Evolutionary conservation across 352 stramenopile genomes (phyloP).

Genomic region (Phytopythium sindhum): DNA sequence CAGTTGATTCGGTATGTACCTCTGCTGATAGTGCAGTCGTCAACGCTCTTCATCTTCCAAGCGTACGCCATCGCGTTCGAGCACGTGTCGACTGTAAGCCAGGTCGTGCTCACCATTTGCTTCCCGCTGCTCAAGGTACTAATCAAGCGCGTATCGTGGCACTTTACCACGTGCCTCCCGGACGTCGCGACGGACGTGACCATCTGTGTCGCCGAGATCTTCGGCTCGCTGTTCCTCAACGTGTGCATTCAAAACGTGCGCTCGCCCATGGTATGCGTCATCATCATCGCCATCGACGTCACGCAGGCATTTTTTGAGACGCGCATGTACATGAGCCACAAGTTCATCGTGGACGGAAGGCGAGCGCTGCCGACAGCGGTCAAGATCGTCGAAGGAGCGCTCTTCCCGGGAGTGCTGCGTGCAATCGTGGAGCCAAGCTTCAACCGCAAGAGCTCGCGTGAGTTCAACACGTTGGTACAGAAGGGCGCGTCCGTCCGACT

Average conservation of each 20-base stretch:
- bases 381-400: slow-evolving; percentile 26
- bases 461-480: background rate
- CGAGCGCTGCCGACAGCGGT: slow-evolving; percentile 21
- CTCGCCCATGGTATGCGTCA: slow-evolving; percentile 5
- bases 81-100: background rate
- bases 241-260: slow-evolving; percentile 21
- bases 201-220: slow-evolving; percentile 24
- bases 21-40: slow-evolving; percentile 11
- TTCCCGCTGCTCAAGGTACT: slow-evolving; percentile 14
- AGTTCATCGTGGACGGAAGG: slow-evolving; percentile 22
- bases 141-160: slow-evolving; percentile 20
- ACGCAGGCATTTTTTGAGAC: slow-evolving; percentile 13
- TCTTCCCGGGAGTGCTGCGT: slow-evolving; percentile 3
- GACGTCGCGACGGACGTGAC: slow-evolving; percentile 26
- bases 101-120: slow-evolving; percentile 12
- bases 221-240: slow-evolving; percentile 26
- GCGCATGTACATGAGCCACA: slow-evolving; percentile 21
- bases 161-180: slow-evolving; percentile 11
- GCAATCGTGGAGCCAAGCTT: background rate
- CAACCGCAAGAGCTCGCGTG: background rate
- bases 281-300: slow-evolving; percentile 16
- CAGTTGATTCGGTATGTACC: slow-evolving; percentile 13
- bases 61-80: slow-evolving; percentile 15
- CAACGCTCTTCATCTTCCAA: slow-evolving; percentile 19
- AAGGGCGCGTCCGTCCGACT: slow-evolving; percentile 1